Evolutionary conservation across 2,329 filamentous ascomycete genomes (phyloP).

Genomic region (Pleoardoris graminearum): DNA sequence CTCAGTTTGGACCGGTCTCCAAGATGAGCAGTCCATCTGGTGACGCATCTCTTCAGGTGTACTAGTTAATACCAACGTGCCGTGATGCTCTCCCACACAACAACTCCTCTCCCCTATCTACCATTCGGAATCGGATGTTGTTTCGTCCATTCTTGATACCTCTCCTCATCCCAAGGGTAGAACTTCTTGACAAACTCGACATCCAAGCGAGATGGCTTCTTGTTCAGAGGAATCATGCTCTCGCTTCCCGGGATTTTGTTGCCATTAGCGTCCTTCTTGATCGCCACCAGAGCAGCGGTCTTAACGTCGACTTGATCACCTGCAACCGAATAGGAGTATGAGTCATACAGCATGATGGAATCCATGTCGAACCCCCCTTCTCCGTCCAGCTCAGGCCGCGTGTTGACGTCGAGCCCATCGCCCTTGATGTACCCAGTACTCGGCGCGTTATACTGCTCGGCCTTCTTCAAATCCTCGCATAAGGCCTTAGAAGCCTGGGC

Average conservation of each 20-base stretch:
- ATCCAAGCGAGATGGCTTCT: neutral
- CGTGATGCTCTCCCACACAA: too few species aligned
- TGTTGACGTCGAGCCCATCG: neutral
- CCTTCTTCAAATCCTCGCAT: neutral
- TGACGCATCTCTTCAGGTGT: too few species aligned
- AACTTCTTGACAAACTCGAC: constrained; percentile 8
- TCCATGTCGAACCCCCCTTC: constrained; percentile 9
- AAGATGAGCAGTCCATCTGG: too few species aligned
- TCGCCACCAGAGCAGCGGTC: neutral
- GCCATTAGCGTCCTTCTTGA: neutral
- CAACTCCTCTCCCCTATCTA: too few species aligned
- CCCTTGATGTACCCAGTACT: neutral
- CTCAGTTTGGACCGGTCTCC: too few species aligned
- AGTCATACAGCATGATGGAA: constrained; percentile 10
- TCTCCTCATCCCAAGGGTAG: constrained; percentile 3
- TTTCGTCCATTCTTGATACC: neutral
- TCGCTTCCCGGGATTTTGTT: neutral
- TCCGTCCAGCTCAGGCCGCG: neutral
- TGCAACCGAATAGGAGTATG: neutral
- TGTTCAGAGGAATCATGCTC: neutral
- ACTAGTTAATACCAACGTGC: too few species aligned
- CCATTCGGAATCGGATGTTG: too few species aligned
- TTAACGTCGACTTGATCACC: neutral
- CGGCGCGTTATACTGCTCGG: neutral
- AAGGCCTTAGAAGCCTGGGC: neutral